Base-by-base conservation (phyloP, 2,329 filamentous ascomycete species). In the Parafenestella ontariensis region DNA sequence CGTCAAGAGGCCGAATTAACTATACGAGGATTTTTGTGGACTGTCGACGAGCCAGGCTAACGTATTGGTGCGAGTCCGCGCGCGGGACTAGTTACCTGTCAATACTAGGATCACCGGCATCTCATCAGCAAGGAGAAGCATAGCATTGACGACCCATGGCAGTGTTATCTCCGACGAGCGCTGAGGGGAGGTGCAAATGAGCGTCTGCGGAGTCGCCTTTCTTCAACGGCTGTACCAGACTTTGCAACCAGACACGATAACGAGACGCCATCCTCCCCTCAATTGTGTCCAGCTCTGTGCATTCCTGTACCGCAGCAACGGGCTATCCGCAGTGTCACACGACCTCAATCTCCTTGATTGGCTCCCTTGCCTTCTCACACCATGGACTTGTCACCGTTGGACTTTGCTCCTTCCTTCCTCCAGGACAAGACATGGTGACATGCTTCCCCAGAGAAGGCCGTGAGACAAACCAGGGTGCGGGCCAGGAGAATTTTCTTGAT, bases 1-100 rank as follows among this genome's bases (percentile, higher is more conserved):
- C 50, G 54, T 53, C 28, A 45, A 59, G 56, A 48, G 46, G 51
- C 62, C 61, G 62, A 65, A 66, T 64, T 66, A 46, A 40, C 56
- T 44, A 53, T 56, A 64, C 63, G 59, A 61, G 54, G 49, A 26
- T 41, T 49, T 58, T 52, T 59, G 57, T 61, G 62, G 65, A 56
- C 43, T 46, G 40, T 44, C 33, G 18, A 41, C 21, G 6, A 34
- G 2, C 6, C 20, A 10, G 18, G 47, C 21, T 33, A 51, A 37
- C 24, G 28, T 39, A 21, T 49, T 61, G 56, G 56, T 49, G 50
- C 26, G 45, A 42, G 44, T 54, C 41, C 51, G 51, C 47, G 51
- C 20, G 36, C 46, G 39, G 48, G 34, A 43, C 52, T 53, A 46
- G 54, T 64, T 54, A 24, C 20, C 37, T 40, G 37, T 59, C 49